Evolutionary conservation across 2,329 filamentous ascomycete species (phyloP).

Genomic region (Diaporthe sp.): DNA sequence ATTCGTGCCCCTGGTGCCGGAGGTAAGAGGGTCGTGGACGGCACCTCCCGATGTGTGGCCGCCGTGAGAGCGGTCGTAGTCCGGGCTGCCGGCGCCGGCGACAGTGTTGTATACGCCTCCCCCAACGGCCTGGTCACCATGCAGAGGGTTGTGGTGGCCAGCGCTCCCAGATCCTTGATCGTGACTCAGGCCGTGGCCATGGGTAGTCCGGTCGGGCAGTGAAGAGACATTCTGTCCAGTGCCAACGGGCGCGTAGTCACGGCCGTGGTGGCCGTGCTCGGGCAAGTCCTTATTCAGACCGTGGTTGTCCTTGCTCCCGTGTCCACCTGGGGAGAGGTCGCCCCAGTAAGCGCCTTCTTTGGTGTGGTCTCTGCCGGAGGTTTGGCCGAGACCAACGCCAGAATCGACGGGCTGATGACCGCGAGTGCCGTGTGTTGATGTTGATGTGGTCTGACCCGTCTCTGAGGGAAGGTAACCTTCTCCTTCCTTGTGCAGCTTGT

Average conservation of each 20-base stretch:
- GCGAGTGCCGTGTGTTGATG: neutral
- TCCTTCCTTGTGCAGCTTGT: conserved; percentile 40
- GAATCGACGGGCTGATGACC: conserved; percentile 25
- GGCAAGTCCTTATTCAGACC: conserved; percentile 20
- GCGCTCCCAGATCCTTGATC: neutral
- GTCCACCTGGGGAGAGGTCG: conserved; percentile 31
- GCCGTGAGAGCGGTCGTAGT: conserved; percentile 25
- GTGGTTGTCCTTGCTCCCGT: conserved; percentile 13
- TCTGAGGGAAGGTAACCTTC: conserved; percentile 36
- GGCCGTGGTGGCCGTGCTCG: conserved; percentile 10
- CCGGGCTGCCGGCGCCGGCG: conserved; percentile 34
- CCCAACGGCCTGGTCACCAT: conserved; percentile 25
- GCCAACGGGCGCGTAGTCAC: neutral
- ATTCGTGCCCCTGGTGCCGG: conserved; percentile 22
- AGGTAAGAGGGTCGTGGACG: conserved; percentile 34
- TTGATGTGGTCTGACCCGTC: neutral
- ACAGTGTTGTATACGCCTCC: conserved; percentile 33
- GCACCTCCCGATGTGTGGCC: conserved; percentile 5
- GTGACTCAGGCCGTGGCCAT: conserved; percentile 9
- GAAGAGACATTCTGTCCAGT: neutral
- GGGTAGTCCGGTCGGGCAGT: neutral
- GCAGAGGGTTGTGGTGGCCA: conserved; percentile 6
- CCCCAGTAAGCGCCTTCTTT: conserved; percentile 39
- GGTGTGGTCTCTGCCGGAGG: conserved; percentile 3
- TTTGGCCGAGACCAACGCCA: conserved; percentile 27